Evolutionary conservation across 2,329 filamentous ascomycete genomes (phyloP), one percentile per base, ranked within the genome.

Genomic region (Phialemonium atrogriseum): DNA sequence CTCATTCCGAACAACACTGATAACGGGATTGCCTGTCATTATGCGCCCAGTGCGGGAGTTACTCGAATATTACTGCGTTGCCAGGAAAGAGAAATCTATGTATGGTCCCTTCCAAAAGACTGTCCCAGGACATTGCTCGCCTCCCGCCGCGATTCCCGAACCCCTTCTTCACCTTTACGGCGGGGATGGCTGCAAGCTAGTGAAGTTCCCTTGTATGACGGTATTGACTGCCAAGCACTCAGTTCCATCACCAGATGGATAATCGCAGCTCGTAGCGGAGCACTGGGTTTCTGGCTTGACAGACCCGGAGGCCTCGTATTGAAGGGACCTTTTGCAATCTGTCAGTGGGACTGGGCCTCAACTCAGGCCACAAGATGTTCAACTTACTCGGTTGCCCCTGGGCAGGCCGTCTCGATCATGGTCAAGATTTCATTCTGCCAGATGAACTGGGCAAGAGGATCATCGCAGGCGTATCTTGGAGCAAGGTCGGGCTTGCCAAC

Each of bases 351-450:
- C 7, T 23, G 4, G 8, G 3, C 13, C 11, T 31, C n/a, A 16
- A n/a, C 13, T 10, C 19, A 20, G 7, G 5, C 10, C 27, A n/a
- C 9, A 22, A 23, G 7, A 19, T 14, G 17, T 33, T 20, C 21
- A 14, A 14, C 43, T 37, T 14, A 47, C 45, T 25, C 24, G 18
- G 30, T 26, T 11, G 21, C 32, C 6, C 43, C 43, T 2, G 58
- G 52, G 44, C 67, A 72, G 10, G 60, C 52, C 17, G 52, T 51
- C 51, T 72, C 63, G 25, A 68, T 50, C 46, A 68, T 38, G n/a
- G 55, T 59, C 25, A 70, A 39, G 23, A 49, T 47, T 19, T 35
- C 36, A 19, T 48, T 42, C 26, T 52, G 33, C 53, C 53, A 70
- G 40, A 68, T 59, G 38, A 71, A 71, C 37, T 62, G 49, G 38